Percentiles rank a stretch among this genome's conserved stretches.
Evolutionary conservation across 75 land plant genomes (phyloP).

Genomic region (Chamaecyparis obtusa): DNA sequence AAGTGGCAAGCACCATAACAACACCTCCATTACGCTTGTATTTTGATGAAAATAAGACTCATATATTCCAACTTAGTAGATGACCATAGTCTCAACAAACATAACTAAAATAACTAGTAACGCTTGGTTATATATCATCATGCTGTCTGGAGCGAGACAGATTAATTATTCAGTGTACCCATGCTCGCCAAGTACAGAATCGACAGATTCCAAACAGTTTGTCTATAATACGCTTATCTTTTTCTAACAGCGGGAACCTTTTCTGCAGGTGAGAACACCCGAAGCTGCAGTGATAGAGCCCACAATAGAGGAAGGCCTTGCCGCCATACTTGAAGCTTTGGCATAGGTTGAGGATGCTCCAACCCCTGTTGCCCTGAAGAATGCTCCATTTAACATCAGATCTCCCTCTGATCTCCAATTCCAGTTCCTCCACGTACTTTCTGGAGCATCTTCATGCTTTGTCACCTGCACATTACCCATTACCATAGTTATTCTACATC

Average conservation of each 20-base stretch:
- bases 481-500: neutral
- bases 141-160: too few species aligned
- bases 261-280: slow-evolving; percentile 21
- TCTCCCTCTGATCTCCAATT: slow-evolving; percentile 52
- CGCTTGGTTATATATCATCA: too few species aligned
- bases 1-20: too few species aligned
- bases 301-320: slow-evolving; percentile 25
- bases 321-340: slow-evolving; percentile 24
- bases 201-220: too few species aligned
- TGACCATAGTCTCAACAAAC: too few species aligned
- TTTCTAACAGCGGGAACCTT: slow-evolving; percentile 11
- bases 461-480: slow-evolving; percentile 30
- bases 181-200: too few species aligned
- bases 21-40: too few species aligned
- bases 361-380: slow-evolving; percentile 33
- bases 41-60: too few species aligned
- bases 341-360: slow-evolving; percentile 21
- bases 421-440: neutral
- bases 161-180: too few species aligned
- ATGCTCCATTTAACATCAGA: slow-evolving; percentile 51
- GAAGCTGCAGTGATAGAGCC: slow-evolving; percentile 17
- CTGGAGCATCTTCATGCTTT: slow-evolving; percentile 35
- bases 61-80: too few species aligned
- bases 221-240: too few species aligned
- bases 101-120: too few species aligned